phyloP scores from a whole-genome alignment of 2,329 filamentous ascomycete species.

The Achaetomium macrosporum region DNA sequence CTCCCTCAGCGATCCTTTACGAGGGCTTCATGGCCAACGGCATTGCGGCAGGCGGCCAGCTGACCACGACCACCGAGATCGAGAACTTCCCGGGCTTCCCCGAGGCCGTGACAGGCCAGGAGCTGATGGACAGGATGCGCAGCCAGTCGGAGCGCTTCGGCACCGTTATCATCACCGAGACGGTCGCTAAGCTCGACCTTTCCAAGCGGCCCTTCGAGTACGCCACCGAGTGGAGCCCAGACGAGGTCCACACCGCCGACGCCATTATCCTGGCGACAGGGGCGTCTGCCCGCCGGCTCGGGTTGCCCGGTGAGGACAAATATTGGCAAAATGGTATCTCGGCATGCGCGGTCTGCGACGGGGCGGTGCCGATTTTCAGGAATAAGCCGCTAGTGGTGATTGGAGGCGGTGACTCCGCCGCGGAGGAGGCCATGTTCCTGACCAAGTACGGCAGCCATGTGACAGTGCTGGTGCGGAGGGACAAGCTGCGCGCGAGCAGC shows the following conservation, averaged over 20 bases:
- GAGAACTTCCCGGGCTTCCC: constrained; percentile 98
- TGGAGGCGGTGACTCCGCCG: constrained; percentile 91
- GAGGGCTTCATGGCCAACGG: constrained; percentile 98
- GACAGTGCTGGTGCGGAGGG: constrained; percentile 83
- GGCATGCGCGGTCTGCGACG: constrained; percentile 95
- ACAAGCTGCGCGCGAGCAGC: constrained; percentile 79
- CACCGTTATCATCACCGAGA: constrained; percentile 89
- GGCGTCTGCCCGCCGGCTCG: constrained; percentile 79
- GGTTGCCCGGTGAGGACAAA: constrained; percentile 81
- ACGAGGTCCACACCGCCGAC: constrained; percentile 81
- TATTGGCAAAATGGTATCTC: constrained; percentile 98
- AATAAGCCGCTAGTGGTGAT: constrained; percentile 95
- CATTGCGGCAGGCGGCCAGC: constrained; percentile 90
- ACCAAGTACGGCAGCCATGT: constrained; percentile 97
- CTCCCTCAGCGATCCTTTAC: constrained; percentile 72
- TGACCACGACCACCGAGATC: constrained; percentile 96
- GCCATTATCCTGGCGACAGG: constrained; percentile 91
- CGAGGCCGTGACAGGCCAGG: constrained; percentile 75
- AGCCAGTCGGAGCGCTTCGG: constrained; percentile 87
- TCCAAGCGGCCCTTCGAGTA: constrained; percentile 82
- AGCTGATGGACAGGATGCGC: constrained; percentile 95
- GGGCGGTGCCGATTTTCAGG: constrained; percentile 93
- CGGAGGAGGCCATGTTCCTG: constrained; percentile 94
- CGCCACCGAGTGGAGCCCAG: constrained; percentile 84
- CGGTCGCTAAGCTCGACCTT: constrained; percentile 82